These are phyloP conservation scores for Haplosporangium gracile DNA, from an alignment of 192 early-diverging fungal species.

Conservation along the genomic window DNA sequence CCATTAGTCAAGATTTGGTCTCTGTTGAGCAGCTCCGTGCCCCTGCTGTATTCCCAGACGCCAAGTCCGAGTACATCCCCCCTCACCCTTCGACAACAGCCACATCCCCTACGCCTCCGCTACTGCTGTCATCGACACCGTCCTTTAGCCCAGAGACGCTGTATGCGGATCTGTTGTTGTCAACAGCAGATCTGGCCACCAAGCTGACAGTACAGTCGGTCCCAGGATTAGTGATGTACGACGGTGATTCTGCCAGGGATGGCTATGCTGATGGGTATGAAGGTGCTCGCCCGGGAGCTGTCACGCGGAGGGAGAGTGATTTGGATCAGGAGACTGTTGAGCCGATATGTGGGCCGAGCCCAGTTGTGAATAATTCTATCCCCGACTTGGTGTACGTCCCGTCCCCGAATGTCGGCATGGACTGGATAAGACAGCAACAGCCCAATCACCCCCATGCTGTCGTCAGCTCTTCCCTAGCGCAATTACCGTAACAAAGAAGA, in stretches of 20 bases:
- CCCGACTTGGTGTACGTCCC: background rate
- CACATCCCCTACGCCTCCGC: too few species aligned
- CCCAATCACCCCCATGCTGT: background rate
- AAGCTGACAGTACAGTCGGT: background rate
- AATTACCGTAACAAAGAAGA: too few species aligned
- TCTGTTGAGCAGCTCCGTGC: too few species aligned
- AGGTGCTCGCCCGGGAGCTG: background rate
- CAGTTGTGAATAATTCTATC: background rate
- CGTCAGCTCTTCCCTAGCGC: background rate
- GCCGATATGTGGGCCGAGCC: background rate
- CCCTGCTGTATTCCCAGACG: too few species aligned
- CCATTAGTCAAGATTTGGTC: too few species aligned
- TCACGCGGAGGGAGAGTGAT: background rate
- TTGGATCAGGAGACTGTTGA: background rate
- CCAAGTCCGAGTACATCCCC: too few species aligned
- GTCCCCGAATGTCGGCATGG: background rate
- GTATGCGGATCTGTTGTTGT: background rate
- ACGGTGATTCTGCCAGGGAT: background rate
- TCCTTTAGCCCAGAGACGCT: background rate
- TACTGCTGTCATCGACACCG: too few species aligned
- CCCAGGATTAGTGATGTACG: background rate
- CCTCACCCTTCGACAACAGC: background rate
- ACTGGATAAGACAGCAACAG: background rate
- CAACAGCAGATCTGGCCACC: background rate
- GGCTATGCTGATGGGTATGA: background rate